These are phyloP conservation scores for Silene latifolia DNA, from an alignment of 148 eudicot genomes.

Conservation along the genomic window DNA sequence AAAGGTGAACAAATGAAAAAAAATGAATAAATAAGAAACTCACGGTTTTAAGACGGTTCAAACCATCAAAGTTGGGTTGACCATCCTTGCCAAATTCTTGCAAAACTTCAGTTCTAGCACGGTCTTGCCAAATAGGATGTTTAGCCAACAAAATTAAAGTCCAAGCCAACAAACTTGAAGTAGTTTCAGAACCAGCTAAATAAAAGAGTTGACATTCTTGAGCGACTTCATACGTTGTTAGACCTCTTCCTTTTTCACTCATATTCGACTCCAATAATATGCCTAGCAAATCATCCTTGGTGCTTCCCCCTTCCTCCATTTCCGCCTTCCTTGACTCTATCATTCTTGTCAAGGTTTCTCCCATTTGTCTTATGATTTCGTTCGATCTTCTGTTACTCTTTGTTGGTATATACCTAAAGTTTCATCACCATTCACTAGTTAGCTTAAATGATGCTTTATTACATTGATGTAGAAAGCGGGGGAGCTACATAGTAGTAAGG, in stretches of 20 bases:
- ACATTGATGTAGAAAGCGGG: background rate
- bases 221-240: background rate
- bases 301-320: background rate
- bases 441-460: background rate
- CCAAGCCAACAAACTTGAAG: background rate
- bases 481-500: too few relatives aligned
- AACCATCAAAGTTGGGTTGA: conserved; percentile 20
- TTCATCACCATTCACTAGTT: background rate
- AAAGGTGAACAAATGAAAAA: too few relatives aligned
- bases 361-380: background rate
- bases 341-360: background rate
- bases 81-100: background rate
- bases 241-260: background rate
- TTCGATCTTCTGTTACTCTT: background rate
- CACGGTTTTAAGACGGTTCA: conserved; percentile 1
- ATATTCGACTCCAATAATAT: background rate
- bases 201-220: background rate
- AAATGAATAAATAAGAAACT: background rate
- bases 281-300: background rate
- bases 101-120: background rate
- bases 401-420: background rate
- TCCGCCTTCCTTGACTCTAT: background rate
- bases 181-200: background rate
- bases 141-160: background rate
- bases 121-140: background rate